Conservation (phyloP, 495 filamentous ascomycete species). For the Hyphodiscus hymeniophilus region DNA sequence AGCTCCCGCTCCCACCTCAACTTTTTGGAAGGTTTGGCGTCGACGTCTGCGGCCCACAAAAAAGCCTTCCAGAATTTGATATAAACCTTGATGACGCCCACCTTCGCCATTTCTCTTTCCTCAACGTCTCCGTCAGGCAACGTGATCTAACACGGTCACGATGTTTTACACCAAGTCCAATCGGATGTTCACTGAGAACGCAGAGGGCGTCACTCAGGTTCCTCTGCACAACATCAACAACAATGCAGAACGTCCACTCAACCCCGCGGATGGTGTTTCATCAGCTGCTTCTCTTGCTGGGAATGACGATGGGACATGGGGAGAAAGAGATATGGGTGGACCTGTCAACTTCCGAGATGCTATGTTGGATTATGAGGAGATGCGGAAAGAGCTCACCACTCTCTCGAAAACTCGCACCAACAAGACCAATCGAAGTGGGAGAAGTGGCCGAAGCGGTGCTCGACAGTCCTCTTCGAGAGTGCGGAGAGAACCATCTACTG, state of each 20-base stretch:
- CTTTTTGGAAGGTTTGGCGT: too few species aligned
- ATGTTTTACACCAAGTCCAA: constrained; percentile 17
- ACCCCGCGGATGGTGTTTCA: not conserved
- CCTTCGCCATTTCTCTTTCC: not conserved
- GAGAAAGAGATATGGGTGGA: constrained; percentile 58
- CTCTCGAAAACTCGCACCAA: constrained; percentile 46
- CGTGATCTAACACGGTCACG: not conserved
- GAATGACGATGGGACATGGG: constrained; percentile 55
- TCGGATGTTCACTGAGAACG: constrained; percentile 14
- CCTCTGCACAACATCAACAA: constrained; percentile 18
- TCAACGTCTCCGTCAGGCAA: not conserved
- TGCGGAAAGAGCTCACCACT: constrained; percentile 55
- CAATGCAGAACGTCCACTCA: constrained; percentile 1
- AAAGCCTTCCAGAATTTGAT: too few species aligned
- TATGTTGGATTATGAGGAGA: constrained; percentile 63
- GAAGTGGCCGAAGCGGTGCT: too few species aligned
- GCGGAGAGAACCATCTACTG: constrained; percentile 11
- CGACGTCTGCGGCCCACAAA: not conserved
- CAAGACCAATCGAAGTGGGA: constrained; percentile 23
- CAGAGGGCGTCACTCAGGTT: constrained; percentile 7
- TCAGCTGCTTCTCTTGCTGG: not conserved
- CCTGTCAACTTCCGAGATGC: constrained; percentile 54
- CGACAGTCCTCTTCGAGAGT: constrained; percentile 4
- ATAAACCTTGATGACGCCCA: not conserved
- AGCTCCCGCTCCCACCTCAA: too few species aligned